Base-by-base conservation (phyloP, 371 early-diverging fungal genomes). In the Coemansia sp. region DNA sequence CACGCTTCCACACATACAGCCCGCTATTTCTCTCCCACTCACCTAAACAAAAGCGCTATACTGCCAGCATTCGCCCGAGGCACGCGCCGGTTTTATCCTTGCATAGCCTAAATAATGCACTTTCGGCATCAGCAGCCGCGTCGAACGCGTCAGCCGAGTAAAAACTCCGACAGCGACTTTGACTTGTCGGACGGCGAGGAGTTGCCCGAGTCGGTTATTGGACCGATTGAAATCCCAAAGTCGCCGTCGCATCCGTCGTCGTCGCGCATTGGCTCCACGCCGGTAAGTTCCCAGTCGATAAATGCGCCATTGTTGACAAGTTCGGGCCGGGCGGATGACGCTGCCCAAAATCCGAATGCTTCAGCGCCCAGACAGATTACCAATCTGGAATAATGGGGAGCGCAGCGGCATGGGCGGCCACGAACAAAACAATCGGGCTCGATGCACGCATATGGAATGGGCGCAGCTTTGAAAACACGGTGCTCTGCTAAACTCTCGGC, bases 171-270 rank as follows among this genome's bases (percentile, higher is more conserved):
- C 53, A 64, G 64, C 51, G 61, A 61, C 16, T 65, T 65, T 36
- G 75, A 74, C 55, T 55, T 44, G 24, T 69, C 69, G 24, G 75
- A 74, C 14, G 75, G 75, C 47, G 75, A 74, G 49, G 75, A 74
- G 34, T 50, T 74, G 44, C 75, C 75, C n/a, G 75, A 74, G 32
- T 74, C 71, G 10, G 66, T 70, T 7, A 60, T 66, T 24, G 75
- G 75, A 2, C 65, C 75, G 3, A 69, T 74, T 51, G 75, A 74
- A 36, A 74, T 74, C 14, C 75, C 75, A n/a, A 74, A 65, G 52
- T 69, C 75, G 40, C 75, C 75, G 3, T 74, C 75, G 38, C 74
- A 69, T 34, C 58, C 44, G 33, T 46, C 60, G 31, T 66, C 71
- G 16, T 58, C 75, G 10, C 65, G 75, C 38, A 61, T 61, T 18